Evolutionary conservation across 2,329 filamentous ascomycete genomes (phyloP).

Genomic region (Trichoderma atroviride): DNA sequence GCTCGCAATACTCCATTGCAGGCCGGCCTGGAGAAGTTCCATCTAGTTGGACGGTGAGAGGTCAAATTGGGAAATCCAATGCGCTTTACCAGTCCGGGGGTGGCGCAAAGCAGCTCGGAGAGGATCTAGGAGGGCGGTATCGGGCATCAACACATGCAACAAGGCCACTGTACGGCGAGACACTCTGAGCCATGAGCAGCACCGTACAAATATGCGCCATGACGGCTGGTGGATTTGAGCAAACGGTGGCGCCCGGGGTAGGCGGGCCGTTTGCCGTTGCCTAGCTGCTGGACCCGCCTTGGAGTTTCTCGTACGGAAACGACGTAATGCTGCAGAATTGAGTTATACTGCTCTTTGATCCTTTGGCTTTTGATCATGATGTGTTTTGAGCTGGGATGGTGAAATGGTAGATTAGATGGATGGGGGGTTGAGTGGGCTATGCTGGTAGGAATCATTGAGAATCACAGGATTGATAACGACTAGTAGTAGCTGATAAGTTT

Average conservation of each 20-base stretch:
- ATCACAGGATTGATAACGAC: neutral
- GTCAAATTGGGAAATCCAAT: neutral
- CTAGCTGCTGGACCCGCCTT: neutral
- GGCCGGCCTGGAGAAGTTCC: neutral
- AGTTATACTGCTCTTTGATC: neutral
- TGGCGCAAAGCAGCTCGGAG: neutral
- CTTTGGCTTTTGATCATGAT: neutral
- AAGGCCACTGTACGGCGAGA: neutral
- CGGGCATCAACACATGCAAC: slow-evolving; percentile 6
- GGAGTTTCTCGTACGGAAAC: neutral
- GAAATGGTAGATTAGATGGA: neutral
- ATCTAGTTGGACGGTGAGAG: neutral
- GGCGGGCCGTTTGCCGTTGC: slow-evolving; percentile 20
- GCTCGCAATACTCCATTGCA: neutral
- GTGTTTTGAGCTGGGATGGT: neutral
- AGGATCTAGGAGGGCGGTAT: neutral
- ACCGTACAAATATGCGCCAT: neutral
- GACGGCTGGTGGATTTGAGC: neutral
- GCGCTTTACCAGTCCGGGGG: neutral
- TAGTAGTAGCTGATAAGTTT: neutral
- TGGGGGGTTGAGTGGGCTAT: neutral
- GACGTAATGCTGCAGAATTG: neutral
- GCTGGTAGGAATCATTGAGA: neutral
- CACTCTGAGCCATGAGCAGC: neutral
- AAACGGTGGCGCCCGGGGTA: slow-evolving; percentile 9